Evolutionary conservation across 202 grass and related monocot species (phyloP), one percentile per base, ranked within the genome.

Genomic region (Panicum hallii): DNA sequence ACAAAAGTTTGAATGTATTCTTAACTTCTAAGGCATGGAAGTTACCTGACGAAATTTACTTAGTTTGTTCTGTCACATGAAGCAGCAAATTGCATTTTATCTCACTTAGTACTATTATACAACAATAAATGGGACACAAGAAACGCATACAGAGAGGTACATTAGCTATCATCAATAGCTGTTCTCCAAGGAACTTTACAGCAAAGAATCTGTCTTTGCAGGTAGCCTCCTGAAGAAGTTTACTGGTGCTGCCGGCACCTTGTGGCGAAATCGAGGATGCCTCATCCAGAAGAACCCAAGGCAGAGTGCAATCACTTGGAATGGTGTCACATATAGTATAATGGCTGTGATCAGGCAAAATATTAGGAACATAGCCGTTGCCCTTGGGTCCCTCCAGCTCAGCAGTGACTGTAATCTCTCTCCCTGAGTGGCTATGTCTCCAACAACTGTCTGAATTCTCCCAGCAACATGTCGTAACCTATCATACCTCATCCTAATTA

Each of bases 141-240:
- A 87, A 80, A 91, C 30, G 81, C 41, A 77, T 72, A 87, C 54
- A 71, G 32, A 40, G 34, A 71, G 61, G 5, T 57, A 72, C 12
- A 42, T 58, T 36, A 42, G 72, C 58, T 32, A 49, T 64, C 19
- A 74, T 67, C 62, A 19, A 67, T 61, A 84, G 48, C 12, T 84
- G 76, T 67, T 77, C 20, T 41, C 68, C 16, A 75, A 62, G 34
- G 34, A 61, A 36, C 42, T 82, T 90, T 68, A 98, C 52, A 98
- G 86, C 86, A 98, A 87, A 58, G 86, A 90, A 84, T 99, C 97
- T 8, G 91, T 88, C 76, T 88, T 92, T 74, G 93, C 91, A 56
- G 97, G 97, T 79, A 99, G 63, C 77, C 97, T 92, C 81, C 93
- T 87, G 84, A 99, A 99, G 75, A 99, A 96, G 85, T 99, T 99